Evolutionary conservation across 495 filamentous ascomycete species (phyloP), one percentile per base, ranked within the genome.

Genomic region (Penicillium soppii): DNA sequence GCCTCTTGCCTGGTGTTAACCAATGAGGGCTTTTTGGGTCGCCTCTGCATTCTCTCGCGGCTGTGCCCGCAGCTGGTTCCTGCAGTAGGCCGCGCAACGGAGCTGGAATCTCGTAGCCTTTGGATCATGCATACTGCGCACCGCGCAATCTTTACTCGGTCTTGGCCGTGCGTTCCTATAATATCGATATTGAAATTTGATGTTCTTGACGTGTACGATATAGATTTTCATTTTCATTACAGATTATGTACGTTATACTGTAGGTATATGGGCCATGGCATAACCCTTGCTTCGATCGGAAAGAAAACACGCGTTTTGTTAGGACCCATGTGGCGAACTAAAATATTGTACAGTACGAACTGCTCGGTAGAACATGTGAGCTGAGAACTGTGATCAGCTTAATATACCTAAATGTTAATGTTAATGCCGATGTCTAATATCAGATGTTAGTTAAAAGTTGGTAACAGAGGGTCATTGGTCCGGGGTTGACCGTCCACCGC

Each of bases 11-110:
- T 32, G 36, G 25, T 19, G 26, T 15, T 17, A 36, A 36, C 16
- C 40, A 15, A 35, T 43, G 26, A 26, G 50, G 30, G 26, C 17
- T 47, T 33, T 36, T 12, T 17, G 25, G 40, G 41, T 22, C 32
- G 45, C 33, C 20, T 50, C 7, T 20, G 45, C n/a, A 33, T 22
- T 44, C 46, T 63, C 54, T 54, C 35, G 46, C 45, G 47, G 50
- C 54, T 58, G 49, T 50, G 54, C 53, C 46, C 54, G 66, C 50
- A 37, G 58, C 52, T 58, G 53, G 71, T 74, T 70, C 71, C 71
- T 74, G 71, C 71, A 74, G 71, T 72, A 74, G 69, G 61, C 67
- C 68, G 61, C 61, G 53, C 50, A 56, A 52, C 30, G 49, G 32
- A 47, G 46, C 25, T 23, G 47, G 35, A 50, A 59, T 48, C 36